Evolutionary conservation across 306 rosid genomes (phyloP).

Genomic region (Cicer chorassanicum): DNA sequence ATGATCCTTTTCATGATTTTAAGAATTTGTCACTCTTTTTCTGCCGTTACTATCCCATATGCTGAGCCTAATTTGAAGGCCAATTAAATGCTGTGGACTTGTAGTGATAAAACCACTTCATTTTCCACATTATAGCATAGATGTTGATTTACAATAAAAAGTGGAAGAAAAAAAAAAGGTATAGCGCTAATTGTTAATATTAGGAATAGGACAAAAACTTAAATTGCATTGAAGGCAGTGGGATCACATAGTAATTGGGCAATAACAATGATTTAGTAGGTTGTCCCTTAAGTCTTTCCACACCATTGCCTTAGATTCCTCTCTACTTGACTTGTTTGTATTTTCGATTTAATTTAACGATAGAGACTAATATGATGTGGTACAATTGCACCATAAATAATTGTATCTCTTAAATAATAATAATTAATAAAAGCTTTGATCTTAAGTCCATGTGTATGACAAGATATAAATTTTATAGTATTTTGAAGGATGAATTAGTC

Average conservation of each 20-base stretch:
- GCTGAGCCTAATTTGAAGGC: slow-evolving; percentile 67
- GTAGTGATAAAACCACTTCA: slow-evolving; percentile 48
- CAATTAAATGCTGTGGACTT: slow-evolving; percentile 62
- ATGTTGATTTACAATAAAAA: slow-evolving; percentile 47
- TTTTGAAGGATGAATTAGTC: too few species aligned
- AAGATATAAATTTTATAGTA: neutral
- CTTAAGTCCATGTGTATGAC: neutral
- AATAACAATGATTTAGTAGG: slow-evolving; percentile 44
- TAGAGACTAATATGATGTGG: too few species aligned
- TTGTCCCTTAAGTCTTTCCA: slow-evolving; percentile 27
- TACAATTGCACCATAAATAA: too few species aligned
- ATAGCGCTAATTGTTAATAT: slow-evolving; percentile 38
- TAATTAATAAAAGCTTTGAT: neutral
- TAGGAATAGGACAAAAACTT: slow-evolving; percentile 52
- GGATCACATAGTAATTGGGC: slow-evolving; percentile 58
- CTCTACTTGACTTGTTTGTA: slow-evolving; percentile 28
- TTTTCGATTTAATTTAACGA: neutral
- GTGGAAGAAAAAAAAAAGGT: slow-evolving; percentile 5
- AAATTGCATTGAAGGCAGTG: slow-evolving; percentile 61
- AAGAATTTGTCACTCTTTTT: slow-evolving; percentile 38
- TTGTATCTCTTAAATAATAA: too few species aligned
- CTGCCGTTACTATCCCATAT: slow-evolving; percentile 47
- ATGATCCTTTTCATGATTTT: slow-evolving; percentile 28
- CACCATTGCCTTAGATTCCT: slow-evolving; percentile 35
- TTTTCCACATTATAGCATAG: slow-evolving; percentile 55